Evolutionary conservation across 345 rosid genomes (phyloP).

Genomic region (Ceriops zippeliana): DNA sequence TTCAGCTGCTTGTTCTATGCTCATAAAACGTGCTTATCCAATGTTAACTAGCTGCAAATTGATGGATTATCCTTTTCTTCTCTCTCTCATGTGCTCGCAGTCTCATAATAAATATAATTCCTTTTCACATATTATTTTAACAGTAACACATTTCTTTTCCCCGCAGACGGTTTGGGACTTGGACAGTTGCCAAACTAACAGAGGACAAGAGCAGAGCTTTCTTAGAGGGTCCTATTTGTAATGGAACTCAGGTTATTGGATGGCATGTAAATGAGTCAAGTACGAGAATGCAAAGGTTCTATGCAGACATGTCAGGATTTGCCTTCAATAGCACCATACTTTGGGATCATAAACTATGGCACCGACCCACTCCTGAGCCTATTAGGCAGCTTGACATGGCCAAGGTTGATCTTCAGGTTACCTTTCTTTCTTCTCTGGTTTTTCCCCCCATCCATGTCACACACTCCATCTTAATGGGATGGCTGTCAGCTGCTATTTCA

Average conservation of each 20-base stretch:
- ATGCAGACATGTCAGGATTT: constrained; percentile 53
- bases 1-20: background rate
- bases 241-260: constrained; percentile 53
- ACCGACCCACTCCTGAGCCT: constrained; percentile 46
- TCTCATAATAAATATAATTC: background rate
- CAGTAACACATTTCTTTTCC: constrained; percentile 1
- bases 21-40: constrained; percentile 9
- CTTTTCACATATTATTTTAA: background rate
- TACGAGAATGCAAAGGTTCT: constrained; percentile 47
- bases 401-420: constrained; percentile 47
- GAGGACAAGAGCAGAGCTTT: constrained; percentile 24
- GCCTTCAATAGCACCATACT: constrained; percentile 67
- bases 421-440: constrained; percentile 4
- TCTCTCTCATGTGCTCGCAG: constrained; percentile 3
- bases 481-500: constrained; percentile 2
- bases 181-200: constrained; percentile 51
- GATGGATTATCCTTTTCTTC: constrained; percentile 2
- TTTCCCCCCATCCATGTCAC: background rate
- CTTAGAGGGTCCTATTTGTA: constrained; percentile 57
- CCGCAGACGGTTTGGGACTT: constrained; percentile 53
- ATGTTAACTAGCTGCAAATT: constrained; percentile 3
- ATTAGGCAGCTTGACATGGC: constrained; percentile 48
- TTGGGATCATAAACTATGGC: constrained; percentile 68
- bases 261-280: constrained; percentile 44
- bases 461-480: background rate